These are phyloP conservation scores for Leccinum fibrillosum DNA, from an alignment of 768 basidiomycete genomes.

Conservation along the genomic window DNA sequence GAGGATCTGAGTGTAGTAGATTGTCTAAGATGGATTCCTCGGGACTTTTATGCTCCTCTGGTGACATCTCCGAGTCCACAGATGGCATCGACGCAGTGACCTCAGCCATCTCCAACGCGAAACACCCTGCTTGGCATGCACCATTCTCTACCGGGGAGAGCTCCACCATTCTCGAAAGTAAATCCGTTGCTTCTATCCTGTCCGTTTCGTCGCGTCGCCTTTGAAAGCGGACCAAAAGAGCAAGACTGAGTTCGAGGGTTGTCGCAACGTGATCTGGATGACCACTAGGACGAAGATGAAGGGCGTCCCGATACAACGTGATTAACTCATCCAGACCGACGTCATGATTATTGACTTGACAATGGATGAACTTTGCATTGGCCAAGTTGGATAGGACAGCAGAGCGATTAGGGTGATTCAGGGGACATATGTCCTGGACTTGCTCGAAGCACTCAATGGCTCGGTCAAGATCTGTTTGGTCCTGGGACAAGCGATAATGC, in stretches of 20 bases:
- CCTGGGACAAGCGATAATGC: background rate
- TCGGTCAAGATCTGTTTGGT: background rate
- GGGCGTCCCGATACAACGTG: background rate
- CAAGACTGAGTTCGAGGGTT: background rate
- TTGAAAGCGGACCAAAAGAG: background rate
- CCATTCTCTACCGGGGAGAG: background rate
- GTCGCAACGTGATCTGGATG: background rate
- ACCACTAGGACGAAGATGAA: background rate
- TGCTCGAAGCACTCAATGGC: background rate
- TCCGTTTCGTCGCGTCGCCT: background rate
- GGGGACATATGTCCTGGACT: background rate
- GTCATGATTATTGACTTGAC: background rate
- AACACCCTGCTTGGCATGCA: background rate
- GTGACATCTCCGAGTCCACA: background rate
- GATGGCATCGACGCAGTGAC: background rate
- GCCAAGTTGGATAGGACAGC: background rate
- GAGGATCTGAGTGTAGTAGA: background rate
- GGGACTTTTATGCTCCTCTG: background rate
- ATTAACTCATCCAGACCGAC: background rate
- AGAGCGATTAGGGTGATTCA: background rate
- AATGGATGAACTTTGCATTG: background rate
- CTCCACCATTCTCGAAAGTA: background rate
- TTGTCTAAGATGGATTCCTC: background rate
- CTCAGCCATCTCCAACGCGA: background rate
- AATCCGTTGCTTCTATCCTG: background rate